A percentile compares a stretch with the other conserved stretches of the same genome.
Evolutionary conservation across 176 grass and related monocot genomes (phyloP).

Genomic region (Juncus effusus): DNA sequence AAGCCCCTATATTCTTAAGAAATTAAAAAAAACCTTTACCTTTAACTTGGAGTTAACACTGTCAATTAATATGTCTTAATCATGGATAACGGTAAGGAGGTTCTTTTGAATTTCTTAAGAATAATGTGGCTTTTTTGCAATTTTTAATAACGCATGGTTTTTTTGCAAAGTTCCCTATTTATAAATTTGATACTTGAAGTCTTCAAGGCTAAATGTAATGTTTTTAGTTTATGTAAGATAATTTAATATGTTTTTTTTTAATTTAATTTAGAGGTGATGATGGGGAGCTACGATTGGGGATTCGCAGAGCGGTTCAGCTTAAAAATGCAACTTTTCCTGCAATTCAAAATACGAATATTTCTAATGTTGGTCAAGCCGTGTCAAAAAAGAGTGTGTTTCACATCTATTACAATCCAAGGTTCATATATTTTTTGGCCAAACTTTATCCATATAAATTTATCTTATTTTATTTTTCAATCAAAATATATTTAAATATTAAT

Average conservation of each 20-base stretch:
- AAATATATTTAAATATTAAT: constrained; percentile 19
- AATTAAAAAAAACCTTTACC: no score
- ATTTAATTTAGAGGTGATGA: constrained; percentile 50
- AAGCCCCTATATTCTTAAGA: no score
- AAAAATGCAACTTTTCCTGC: constrained; percentile 37
- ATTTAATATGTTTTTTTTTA: no score
- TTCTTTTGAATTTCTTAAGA: no score
- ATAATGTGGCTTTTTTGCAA: no score
- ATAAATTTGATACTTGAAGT: constrained; percentile 1
- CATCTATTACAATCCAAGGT: constrained; percentile 87
- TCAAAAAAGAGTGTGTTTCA: constrained; percentile 59
- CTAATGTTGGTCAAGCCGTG: constrained; percentile 45
- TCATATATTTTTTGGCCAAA: constrained; percentile 12
- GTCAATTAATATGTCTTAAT: no score
- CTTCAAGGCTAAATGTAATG: not conserved
- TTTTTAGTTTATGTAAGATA: constrained; percentile 2
- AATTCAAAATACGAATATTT: constrained; percentile 37
- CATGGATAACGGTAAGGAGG: no score
- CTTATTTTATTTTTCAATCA: constrained; percentile 5
- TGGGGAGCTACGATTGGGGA: constrained; percentile 73
- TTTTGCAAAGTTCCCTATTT: no score
- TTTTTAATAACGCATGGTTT: no score
- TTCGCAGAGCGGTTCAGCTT: constrained; percentile 57
- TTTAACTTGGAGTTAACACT: no score
- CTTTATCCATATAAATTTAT: not conserved